Evolutionary conservation across 2,329 filamentous ascomycete genomes (phyloP), one percentile per base, ranked within the genome.

Genomic region (Pseudogymnoascus sp.): DNA sequence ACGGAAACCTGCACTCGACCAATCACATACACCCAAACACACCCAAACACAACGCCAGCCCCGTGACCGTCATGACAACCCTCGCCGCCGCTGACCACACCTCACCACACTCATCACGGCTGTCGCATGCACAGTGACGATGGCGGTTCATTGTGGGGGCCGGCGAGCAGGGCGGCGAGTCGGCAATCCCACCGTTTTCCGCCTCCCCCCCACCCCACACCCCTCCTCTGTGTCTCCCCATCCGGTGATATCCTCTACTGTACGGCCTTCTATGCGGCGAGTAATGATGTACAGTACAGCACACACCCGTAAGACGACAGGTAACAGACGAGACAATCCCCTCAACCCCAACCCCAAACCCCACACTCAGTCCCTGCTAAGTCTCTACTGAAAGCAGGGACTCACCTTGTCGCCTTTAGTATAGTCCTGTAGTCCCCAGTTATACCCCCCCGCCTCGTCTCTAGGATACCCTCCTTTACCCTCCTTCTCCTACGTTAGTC

Each of bases 271-370:
- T 6, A 7, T 16, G 3, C 14, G 34, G 28, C 18, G 36, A 59
- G 25, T 36, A 16, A 11, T 46, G 11, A 18, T 5, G 16, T 49
- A 11, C 43, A 21, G 9, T 6, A 25, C 16, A 23, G 16, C 7
- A 28, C 4, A 11, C 43, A 53, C 16, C 6, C 4, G 46, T 12
- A 8, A 53, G 46, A 5, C 31, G 12, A 18, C 36, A 16, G 23
- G 12, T 14, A 9, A 60, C 36, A 16, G 23, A 18, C 14, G 16
- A 60, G 16, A 25, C 56, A 37, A 37, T 60, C 56, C 56, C 56
- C 56, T 60, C 56, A 60, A 21, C 56, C 56, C 31, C 28, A 31
- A 37, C 56, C 56, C 56, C 56, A 60, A 37, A n/a, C 56, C 56
- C 56, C 56, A 60, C 36, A 60, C 56, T 60, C 16, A 38, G 56